Base-by-base conservation (phyloP, 1,284 basidiomycete species). In the Athelia sp. region DNA sequence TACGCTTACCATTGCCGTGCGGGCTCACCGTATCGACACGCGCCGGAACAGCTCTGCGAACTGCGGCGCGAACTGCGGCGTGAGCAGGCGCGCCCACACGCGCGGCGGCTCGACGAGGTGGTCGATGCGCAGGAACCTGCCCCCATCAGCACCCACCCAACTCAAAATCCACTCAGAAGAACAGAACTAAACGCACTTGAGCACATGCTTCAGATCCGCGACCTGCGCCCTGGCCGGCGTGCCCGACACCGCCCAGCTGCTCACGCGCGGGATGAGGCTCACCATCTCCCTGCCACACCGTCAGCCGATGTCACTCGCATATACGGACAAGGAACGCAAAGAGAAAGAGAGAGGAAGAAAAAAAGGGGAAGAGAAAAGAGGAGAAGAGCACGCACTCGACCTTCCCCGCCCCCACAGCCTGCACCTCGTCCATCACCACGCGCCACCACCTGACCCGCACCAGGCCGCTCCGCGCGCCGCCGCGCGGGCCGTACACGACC, bases 361-460 rank as follows among this genome's bases (percentile, higher is more conserved):
- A n/a, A n/a, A n/a, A n/a, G n/a, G n/a, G n/a, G n/a, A n/a, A n/a
- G n/a, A n/a, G n/a, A n/a, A n/a, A n/a, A n/a, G n/a, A n/a, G n/a
- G n/a, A n/a, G n/a, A n/a, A n/a, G n/a, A n/a, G n/a, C n/a, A n/a
- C n/a, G n/a, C n/a, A n/a, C n/a, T 89, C 86, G 2, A 83, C 76
- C 60, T 80, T 82, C 15, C 81, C 82, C 21, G 84, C 85, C 19
- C 90, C 87, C 14, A 84, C 87, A 77, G 92, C 88, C 69, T 96
- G 93, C 1, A 95, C 92, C 64, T 97, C 93, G 61, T 97, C 93
- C 92, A 97, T 96, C 52, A 95, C 82, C 15, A 96, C 90, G 26
- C 93, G 72, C 62, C 84, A 82, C 87, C 92, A 93, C 62, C 93
- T 87, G 15, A 85, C 83, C 73, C 82, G 78, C 17, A 93, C 78